Base-by-base conservation (phyloP, 768 basidiomycete genomes). In the Tulasnella sp. region DNA sequence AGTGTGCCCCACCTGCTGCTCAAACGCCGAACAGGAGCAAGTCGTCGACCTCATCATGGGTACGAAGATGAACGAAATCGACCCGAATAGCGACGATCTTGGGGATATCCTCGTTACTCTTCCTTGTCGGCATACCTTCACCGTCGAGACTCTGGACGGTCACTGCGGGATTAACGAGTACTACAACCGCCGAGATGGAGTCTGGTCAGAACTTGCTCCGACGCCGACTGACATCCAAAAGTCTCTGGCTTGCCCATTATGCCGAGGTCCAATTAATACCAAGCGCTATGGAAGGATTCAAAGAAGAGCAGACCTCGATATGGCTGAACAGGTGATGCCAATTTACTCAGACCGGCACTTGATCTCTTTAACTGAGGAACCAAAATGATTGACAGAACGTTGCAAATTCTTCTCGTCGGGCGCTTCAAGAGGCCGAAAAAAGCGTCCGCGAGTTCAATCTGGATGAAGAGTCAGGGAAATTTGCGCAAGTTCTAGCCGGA, bases 71-170 rank as follows among this genome's bases (percentile, higher is more conserved):
- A 85, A 81, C 2, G 91, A 93, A 4, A 85, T 86, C 50, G 69
- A 72, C 44, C 60, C 69, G 48, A 42, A 88, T 24, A 75, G 82
- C 16, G 86, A 84, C 5, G 84, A 86, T 1, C 75, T 90, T 44
- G 89, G 90, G 80, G 89, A 90, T 48, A 84, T 90, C 18, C 83
- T 91, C 75, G 91, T 93, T 83, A 92, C 92, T 0, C 87, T 93
- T 0, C 86, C 86, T 16, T 94, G 93, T 83, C 82, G 88, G 0
- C 93, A 94, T 84, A 85, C 89, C 2, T 93, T 94, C 84, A 93
- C 93, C 0, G 89, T 93, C 22, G 92, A 92, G 83, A 92, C 91
- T 0, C 87, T 94, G n/a, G 93, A 94, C 82, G 92, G 92, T 0
- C 86, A 88, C 64, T 90, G 89, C 81, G 83, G 85, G 16, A 87